phyloP scores from a whole-genome alignment of 352 stramenopile genomes.

The Globisporangium camurandrum region DNA sequence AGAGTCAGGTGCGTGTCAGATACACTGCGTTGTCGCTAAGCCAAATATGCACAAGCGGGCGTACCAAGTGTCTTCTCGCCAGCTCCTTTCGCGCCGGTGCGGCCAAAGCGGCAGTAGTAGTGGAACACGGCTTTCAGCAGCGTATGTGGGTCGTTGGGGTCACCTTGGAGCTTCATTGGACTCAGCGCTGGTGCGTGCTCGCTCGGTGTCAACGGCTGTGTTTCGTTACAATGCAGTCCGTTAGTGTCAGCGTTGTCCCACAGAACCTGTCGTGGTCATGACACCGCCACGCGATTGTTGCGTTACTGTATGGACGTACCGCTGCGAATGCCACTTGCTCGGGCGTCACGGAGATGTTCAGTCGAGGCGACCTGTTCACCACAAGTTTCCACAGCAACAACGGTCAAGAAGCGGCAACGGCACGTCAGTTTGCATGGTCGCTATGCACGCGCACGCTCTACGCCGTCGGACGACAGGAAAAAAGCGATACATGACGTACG shows the following conservation, averaged over 20 bases:
- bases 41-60: no score
- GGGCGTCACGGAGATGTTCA: conserved; percentile 8
- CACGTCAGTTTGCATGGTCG: no score
- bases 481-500: conserved; percentile 24
- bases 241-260: not conserved
- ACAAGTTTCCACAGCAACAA: no score
- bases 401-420: no score
- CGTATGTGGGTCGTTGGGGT: conserved; percentile 75
- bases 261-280: not conserved
- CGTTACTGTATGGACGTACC: conserved; percentile 8
- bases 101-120: conserved; percentile 82
- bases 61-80: conserved; percentile 64
- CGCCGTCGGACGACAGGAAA: no score
- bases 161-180: conserved; percentile 37
- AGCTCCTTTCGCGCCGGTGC: conserved; percentile 52
- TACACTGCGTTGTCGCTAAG: no score
- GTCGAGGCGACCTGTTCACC: conserved; percentile 10
- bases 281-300: not conserved
- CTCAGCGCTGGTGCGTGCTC: conserved; percentile 13
- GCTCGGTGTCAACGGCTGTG: conserved; percentile 4
- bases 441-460: no score
- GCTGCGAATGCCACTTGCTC: conserved; percentile 5
- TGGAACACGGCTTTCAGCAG: conserved; percentile 75
- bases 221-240: not conserved
- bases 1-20: no score